Percentiles rank a stretch among this genome's conserved stretches.
phyloP scores from a whole-genome alignment of 495 filamentous ascomycete genomes.

The Penicillium cosmopolitanum region DNA sequence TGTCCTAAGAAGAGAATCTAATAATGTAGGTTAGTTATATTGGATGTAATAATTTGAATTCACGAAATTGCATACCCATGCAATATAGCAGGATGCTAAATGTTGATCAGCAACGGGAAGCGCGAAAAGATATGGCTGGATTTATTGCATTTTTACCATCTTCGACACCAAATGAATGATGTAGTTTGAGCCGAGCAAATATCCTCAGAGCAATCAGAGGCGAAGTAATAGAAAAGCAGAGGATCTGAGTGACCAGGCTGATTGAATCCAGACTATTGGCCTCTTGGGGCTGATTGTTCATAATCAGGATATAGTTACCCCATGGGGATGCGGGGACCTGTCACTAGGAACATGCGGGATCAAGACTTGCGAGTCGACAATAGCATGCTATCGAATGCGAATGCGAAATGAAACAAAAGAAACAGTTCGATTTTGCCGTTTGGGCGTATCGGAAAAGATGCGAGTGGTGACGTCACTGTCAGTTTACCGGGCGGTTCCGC shows the following conservation, averaged over 20 bases:
- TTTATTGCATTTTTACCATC: constrained; percentile 1
- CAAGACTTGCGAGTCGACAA: neutral
- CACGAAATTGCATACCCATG: constrained; percentile 1
- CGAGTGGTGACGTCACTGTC: neutral
- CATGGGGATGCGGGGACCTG: neutral
- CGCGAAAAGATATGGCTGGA: too few relatives aligned
- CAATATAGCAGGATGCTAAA: constrained; percentile 3
- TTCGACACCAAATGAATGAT: constrained; percentile 2
- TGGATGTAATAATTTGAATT: neutral
- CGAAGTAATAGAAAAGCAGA: constrained; percentile 3
- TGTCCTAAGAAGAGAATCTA: constrained; percentile 6
- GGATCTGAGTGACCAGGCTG: constrained; percentile 8
- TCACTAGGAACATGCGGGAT: neutral
- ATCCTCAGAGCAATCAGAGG: neutral
- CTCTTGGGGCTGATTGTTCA: neutral
- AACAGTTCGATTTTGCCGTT: neutral
- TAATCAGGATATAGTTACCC: neutral
- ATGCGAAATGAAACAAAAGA: neutral
- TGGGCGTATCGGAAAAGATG: neutral
- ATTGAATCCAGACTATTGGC: neutral
- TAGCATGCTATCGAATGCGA: neutral
- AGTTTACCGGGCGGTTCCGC: neutral
- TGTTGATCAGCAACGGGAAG: too few relatives aligned
- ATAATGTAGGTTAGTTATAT: neutral
- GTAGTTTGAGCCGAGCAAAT: constrained; percentile 6